Evolutionary conservation across 2,329 filamentous ascomycete species (phyloP).

Genomic region (Tolypocladium ophioglossoides): DNA sequence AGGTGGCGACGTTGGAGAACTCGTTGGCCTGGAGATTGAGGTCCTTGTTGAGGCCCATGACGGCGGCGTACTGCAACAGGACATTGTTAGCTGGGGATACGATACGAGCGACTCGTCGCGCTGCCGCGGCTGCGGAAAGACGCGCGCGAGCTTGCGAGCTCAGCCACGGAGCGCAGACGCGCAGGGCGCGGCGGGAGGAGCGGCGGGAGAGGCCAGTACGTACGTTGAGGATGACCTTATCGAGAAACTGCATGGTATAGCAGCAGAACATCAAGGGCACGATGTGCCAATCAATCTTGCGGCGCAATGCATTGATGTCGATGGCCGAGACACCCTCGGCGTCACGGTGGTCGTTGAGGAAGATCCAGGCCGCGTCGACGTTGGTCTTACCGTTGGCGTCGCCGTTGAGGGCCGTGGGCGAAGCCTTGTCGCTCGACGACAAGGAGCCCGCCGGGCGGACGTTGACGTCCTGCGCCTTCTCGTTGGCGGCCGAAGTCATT

Average conservation of each 20-base stretch:
- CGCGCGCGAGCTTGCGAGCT: background rate
- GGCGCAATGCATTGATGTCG: slow-evolving; percentile 34
- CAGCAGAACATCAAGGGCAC: slow-evolving; percentile 51
- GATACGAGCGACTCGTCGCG: background rate
- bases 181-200: too few relatives aligned
- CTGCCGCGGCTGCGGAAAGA: background rate
- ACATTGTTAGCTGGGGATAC: background rate
- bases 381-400: slow-evolving; percentile 6
- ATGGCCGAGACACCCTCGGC: slow-evolving; percentile 21
- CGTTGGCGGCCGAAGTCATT: slow-evolving; percentile 14
- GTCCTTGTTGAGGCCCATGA: slow-evolving; percentile 51
- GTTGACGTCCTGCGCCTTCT: slow-evolving; percentile 12
- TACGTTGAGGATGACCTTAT: slow-evolving; percentile 54
- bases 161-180: background rate
- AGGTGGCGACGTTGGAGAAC: slow-evolving; percentile 51
- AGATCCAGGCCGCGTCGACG: slow-evolving; percentile 36
- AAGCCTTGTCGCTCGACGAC: slow-evolving; percentile 8
- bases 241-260: slow-evolving; percentile 53
- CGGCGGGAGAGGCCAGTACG: slow-evolving; percentile 11
- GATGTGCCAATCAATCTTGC: slow-evolving; percentile 48
- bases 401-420: background rate
- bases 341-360: slow-evolving; percentile 30
- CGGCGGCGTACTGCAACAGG: slow-evolving; percentile 44
- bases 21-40: slow-evolving; percentile 44
- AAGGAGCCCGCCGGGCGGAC: slow-evolving; percentile 9